These are phyloP conservation scores for Flaveria floridana DNA, from an alignment of 140 eudicot genomes.

Conservation along the genomic window DNA sequence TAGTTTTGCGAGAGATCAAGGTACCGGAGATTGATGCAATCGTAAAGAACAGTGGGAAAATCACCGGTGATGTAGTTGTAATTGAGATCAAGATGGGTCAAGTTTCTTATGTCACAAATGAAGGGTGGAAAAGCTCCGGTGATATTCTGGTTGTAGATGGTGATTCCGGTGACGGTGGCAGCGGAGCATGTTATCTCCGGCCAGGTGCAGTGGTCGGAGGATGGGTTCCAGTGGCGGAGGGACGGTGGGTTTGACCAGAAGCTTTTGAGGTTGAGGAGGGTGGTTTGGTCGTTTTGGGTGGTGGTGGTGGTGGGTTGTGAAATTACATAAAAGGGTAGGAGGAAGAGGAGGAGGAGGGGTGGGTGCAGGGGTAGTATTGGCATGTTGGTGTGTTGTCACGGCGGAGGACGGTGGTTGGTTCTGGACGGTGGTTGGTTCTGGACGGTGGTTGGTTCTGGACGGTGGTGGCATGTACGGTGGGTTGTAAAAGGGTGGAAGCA, in stretches of 20 bases:
- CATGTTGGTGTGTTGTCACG: conserved; percentile 20
- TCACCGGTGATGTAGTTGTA: conserved; percentile 45
- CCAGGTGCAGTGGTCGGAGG: conserved; percentile 77
- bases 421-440: too few species aligned
- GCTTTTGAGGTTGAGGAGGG: conserved; percentile 52
- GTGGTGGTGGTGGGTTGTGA: conserved; percentile 38
- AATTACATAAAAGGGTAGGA: conserved; percentile 45
- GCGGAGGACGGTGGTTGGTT: conserved; percentile 26
- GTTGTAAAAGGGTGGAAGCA: conserved; percentile 26
- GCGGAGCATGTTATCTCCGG: conserved; percentile 57
- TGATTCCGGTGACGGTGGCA: conserved; percentile 44
- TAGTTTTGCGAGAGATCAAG: conserved; percentile 61
- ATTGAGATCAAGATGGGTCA: conserved; percentile 47
- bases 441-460: too few species aligned
- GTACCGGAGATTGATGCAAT: conserved; percentile 57
- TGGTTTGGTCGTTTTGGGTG: conserved; percentile 42
- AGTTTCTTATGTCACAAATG: conserved; percentile 64
- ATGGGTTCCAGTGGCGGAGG: conserved; percentile 54
- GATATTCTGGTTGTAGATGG: conserved; percentile 24
- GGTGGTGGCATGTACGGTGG: conserved; percentile 25
- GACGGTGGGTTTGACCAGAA: conserved; percentile 51
- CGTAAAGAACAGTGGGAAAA: conserved; percentile 62
- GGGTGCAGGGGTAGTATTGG: conserved; percentile 23
- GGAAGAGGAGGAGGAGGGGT: conserved; percentile 37
- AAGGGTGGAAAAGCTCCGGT: conserved; percentile 45